Base-by-base conservation (phyloP, 352 stramenopile genomes). In the Globisporangium spinosum region DNA sequence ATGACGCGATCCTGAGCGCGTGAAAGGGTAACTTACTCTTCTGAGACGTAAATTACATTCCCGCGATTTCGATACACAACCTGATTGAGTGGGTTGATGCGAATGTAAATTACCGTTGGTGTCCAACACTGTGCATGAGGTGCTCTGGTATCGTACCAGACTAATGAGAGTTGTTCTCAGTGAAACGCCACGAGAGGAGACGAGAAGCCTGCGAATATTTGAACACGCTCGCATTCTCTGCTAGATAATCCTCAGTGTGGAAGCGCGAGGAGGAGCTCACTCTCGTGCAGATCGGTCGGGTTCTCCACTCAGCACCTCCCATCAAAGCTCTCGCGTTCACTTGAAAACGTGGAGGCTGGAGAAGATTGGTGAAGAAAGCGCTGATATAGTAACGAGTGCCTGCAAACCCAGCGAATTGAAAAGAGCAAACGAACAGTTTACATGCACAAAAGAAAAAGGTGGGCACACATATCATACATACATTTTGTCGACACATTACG, bases 401-500 rank as follows among this genome's bases (percentile, higher is more conserved):
- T 29, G 27, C 27, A 29, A 12, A 7, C 43, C 5, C 43, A 49
- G 17, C 17, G 43, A 49, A 49, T 49, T n/a, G 8, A 20, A 49
- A 27, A 8, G 27, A 43, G 15, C 53, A 5, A 58, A 22, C 9
- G 25, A 43, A 9, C 47, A 34, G 35, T 38, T 3, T 40, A 1
- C 55, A 60, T 3, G 15, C 17, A n/a, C 15, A 23, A 38, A 15
- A 29, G 7, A 27, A 8, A 6, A 34, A 17, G 15, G 17, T 32
- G 7, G 20, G 32, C 15, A 47, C 56, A 32, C 56, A 47, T 62
- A 62, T 49, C 32, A 47, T 62, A 62, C 56, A 62, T 61, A 61
- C 55, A 61, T 61, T 61, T 61, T 35, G 29, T 49, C 56, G n/a
- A 62, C 56, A 62, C 56, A 49, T 49, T 62, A 32, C 27, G 32